Conservation (phyloP, 495 filamentous ascomycete genomes). For the Penicillium turbatum region DNA sequence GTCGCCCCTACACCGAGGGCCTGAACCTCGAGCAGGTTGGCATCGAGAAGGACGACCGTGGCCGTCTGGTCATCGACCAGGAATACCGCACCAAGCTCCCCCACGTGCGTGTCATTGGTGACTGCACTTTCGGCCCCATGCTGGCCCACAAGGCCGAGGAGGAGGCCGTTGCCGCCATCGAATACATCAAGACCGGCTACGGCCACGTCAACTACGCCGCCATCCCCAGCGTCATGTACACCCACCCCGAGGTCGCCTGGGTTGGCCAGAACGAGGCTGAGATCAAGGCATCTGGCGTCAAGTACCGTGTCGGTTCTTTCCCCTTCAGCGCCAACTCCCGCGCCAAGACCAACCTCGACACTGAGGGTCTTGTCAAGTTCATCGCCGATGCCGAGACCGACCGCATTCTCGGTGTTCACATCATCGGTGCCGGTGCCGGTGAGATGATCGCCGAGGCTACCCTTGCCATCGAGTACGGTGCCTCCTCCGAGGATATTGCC, state of each 20-base stretch:
- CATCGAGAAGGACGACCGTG: slow-evolving; percentile 87
- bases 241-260: slow-evolving; percentile 97
- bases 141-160: slow-evolving; percentile 99
- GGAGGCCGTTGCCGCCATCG: slow-evolving; percentile 88
- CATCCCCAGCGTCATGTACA: slow-evolving; percentile 99
- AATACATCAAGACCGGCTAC: slow-evolving; percentile 95
- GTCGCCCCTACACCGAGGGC: slow-evolving; percentile 87
- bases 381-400: slow-evolving; percentile 95
- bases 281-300: slow-evolving; percentile 80
- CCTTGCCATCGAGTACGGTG: slow-evolving; percentile 93
- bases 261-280: slow-evolving; percentile 98
- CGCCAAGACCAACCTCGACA: slow-evolving; percentile 98
- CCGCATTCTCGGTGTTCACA: slow-evolving; percentile 90
- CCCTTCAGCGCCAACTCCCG: slow-evolving; percentile 96
- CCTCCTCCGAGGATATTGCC: slow-evolving; percentile 89
- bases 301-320: slow-evolving; percentile 89
- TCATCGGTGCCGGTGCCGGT: slow-evolving; percentile 90
- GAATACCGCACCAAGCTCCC: slow-evolving; percentile 97
- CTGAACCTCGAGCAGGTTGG: slow-evolving; percentile 92
- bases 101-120: slow-evolving; percentile 95
- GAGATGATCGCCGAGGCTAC: slow-evolving; percentile 99
- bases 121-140: slow-evolving; percentile 98
- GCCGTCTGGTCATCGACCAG: slow-evolving; percentile 92
- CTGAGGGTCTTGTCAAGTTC: slow-evolving; percentile 96
- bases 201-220: slow-evolving; percentile 98